These are phyloP conservation scores for Jamesozyma gamospora DNA, from an alignment of 805 yeast species.

Conservation along the genomic window DNA sequence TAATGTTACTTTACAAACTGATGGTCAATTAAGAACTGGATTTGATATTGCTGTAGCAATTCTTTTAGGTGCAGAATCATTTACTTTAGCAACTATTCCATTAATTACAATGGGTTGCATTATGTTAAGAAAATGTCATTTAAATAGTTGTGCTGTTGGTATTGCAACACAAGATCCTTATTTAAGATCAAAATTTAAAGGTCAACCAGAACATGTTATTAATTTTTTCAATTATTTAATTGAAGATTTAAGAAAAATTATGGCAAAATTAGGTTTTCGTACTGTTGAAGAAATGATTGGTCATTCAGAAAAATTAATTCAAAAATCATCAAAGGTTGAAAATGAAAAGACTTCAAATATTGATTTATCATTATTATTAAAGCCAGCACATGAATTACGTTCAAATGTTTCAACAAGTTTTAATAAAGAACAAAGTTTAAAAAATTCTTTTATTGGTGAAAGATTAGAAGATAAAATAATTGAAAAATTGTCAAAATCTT, in stretches of 20 bases:
- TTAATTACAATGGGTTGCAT: conserved; percentile 96
- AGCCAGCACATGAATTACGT: conserved; percentile 93
- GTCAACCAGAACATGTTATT: conserved; percentile 97
- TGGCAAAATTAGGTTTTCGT: conserved; percentile 86
- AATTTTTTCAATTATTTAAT: conserved; percentile 94
- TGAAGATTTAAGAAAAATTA: conserved; percentile 80
- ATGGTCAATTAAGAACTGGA: conserved; percentile 95
- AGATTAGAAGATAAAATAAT: conserved; percentile 92
- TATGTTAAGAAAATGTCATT: conserved; percentile 90
- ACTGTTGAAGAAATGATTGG: conserved; percentile 98
- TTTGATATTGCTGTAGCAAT: conserved; percentile 95
- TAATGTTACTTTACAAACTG: conserved; percentile 92
- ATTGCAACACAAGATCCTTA: conserved; percentile 98
- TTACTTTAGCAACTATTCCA: conserved; percentile 97
- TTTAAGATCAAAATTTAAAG: conserved; percentile 80
- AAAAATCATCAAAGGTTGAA: conserved; percentile 78
- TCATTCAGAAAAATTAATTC: conserved; percentile 80
- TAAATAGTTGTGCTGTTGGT: conserved; percentile 95
- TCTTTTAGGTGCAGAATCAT: conserved; percentile 94
- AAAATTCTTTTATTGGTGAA: conserved; percentile 54
- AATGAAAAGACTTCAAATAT: conserved; percentile 68
- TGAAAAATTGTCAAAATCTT: conserved; percentile 91
- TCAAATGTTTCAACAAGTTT: conserved; percentile 95
- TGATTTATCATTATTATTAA: conserved; percentile 84
- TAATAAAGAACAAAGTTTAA: not conserved